Evolutionary conservation across 139 green algal species (phyloP).

Genomic region (Limnomonas spitsbergensis): DNA sequence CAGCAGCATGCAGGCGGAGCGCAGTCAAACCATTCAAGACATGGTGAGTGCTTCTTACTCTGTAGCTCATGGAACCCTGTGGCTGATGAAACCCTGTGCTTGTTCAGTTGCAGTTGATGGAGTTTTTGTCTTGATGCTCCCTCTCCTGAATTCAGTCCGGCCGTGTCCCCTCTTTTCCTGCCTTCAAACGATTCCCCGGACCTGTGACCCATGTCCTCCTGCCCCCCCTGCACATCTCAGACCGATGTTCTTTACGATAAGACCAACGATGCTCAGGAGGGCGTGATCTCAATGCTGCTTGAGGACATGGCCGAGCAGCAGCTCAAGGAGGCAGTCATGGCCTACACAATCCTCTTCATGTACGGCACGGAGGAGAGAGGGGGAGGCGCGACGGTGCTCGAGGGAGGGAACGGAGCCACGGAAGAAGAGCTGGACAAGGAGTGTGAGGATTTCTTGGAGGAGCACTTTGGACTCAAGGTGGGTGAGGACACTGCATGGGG

Average conservation of each 20-base stretch:
- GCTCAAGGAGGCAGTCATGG: slow-evolving; percentile 46
- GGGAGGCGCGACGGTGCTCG: not conserved
- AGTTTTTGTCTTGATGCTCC: no score
- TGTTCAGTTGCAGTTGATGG: no score
- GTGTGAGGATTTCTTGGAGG: slow-evolving; percentile 37
- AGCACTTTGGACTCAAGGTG: slow-evolving; percentile 39
- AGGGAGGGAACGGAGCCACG: slow-evolving; percentile 22
- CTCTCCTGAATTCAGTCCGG: no score
- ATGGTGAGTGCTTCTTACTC: no score
- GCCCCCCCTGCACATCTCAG: slow-evolving; percentile 7
- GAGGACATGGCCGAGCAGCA: slow-evolving; percentile 69
- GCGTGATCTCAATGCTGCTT: slow-evolving; percentile 47
- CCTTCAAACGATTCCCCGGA: no score
- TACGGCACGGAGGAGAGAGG: not conserved
- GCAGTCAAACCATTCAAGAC: not conserved
- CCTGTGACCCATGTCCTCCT: no score
- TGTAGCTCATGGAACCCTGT: no score
- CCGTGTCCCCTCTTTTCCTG: no score
- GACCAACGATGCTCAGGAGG: slow-evolving; percentile 54
- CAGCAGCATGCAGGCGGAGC: slow-evolving; percentile 11
- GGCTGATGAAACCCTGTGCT: no score
- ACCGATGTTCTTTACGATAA: slow-evolving; percentile 57
- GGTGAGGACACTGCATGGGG: not conserved
- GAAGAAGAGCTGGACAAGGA: slow-evolving; percentile 29
- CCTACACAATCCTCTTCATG: slow-evolving; percentile 50